These are phyloP conservation scores for Akanthomyces uredinophilus DNA, from an alignment of 2,329 filamentous ascomycete genomes.

Conservation along the genomic window DNA sequence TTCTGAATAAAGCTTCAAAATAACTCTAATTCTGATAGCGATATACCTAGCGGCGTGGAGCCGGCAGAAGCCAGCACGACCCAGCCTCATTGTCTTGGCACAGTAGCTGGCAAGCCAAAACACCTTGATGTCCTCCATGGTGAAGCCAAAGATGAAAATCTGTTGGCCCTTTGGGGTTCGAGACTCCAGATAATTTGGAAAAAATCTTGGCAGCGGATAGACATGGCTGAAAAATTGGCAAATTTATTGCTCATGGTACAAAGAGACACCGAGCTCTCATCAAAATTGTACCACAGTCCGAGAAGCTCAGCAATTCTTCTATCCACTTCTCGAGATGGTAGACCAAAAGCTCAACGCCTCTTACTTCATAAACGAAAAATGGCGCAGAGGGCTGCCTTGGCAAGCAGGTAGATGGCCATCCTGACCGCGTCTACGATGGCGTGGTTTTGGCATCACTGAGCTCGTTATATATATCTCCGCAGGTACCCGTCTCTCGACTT, in stretches of 20 bases:
- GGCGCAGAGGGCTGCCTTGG: not conserved
- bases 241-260: not conserved
- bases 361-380: not conserved
- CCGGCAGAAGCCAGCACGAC: not conserved
- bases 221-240: constrained; percentile 2
- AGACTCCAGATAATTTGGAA: not conserved
- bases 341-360: not conserved
- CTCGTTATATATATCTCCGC: not conserved
- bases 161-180: not conserved
- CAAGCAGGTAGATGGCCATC: not conserved
- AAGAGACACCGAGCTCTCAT: not conserved
- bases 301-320: not conserved
- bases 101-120: constrained; percentile 7
- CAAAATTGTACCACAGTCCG: not conserved
- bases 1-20: not conserved
- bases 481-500: not conserved
- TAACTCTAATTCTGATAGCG: constrained; percentile 2
- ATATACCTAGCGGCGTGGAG: not conserved
- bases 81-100: constrained; percentile 5
- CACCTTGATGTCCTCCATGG: constrained; percentile 10
- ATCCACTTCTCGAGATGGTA: not conserved
- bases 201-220: not conserved
- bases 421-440: not conserved
- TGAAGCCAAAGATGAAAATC: not conserved
- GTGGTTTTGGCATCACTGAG: not conserved